These are phyloP conservation scores for Vitis hybrid DNA, from an alignment of 177 flowering plant genomes.

Conservation along the genomic window DNA sequence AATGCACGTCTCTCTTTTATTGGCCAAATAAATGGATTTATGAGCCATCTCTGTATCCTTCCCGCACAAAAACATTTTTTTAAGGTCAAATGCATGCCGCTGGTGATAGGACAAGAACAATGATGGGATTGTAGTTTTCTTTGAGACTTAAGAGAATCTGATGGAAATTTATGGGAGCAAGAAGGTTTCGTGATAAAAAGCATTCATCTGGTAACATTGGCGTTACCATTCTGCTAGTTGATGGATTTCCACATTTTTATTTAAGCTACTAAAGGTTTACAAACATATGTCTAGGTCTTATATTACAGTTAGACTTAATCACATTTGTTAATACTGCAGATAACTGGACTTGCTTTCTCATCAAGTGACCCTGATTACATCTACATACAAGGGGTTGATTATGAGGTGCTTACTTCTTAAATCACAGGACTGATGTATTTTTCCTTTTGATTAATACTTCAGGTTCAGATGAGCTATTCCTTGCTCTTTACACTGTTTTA, in stretches of 20 bases:
- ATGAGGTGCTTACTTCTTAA: conserved; percentile 61
- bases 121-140: no score
- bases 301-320: not conserved
- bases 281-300: not conserved
- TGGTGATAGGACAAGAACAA: no score
- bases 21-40: no score
- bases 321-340: conserved; percentile 40
- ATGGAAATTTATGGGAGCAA: no score
- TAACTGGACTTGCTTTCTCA: conserved; percentile 86
- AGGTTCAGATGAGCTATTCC: not conserved
- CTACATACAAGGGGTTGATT: conserved; percentile 79
- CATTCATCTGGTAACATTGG: no score
- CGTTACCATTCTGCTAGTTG: not conserved
- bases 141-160: no score
- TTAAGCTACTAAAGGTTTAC: not conserved
- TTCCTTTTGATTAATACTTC: not conserved
- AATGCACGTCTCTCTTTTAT: no score
- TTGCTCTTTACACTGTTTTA: not conserved
- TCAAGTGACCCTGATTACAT: conserved; percentile 62
- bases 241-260: not conserved
- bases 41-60: no score
- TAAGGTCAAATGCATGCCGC: no score
- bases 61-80: no score
- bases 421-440: not conserved
- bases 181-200: no score